phyloP scores from a whole-genome alignment of 164 flowering plant genomes.

The Saururus chinensis region DNA sequence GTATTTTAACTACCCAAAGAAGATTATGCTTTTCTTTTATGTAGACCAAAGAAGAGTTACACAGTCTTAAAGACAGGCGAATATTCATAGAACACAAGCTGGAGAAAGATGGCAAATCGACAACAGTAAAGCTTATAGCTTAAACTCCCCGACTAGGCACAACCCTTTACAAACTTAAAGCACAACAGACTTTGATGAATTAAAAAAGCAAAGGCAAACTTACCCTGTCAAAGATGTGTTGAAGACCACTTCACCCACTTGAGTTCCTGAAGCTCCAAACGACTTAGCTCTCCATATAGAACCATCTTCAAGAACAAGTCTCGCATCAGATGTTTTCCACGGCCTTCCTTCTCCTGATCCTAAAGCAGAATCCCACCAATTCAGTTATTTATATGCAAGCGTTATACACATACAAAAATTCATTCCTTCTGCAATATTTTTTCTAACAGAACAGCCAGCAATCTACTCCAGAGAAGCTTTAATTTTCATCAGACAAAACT shows the following conservation, averaged over 20 bases:
- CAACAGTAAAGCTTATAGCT: too few species aligned
- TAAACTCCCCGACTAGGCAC: too few species aligned
- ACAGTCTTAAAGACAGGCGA: too few species aligned
- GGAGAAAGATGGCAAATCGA: too few species aligned
- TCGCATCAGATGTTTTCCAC: conserved; percentile 10
- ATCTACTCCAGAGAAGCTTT: too few species aligned
- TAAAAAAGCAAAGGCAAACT: not conserved
- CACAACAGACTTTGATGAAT: not conserved
- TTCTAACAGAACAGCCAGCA: too few species aligned
- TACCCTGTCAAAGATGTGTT: conserved; percentile 16
- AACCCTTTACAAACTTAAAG: not conserved
- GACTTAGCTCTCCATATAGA: conserved; percentile 16
- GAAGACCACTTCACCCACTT: conserved; percentile 16
- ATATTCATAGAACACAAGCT: too few species aligned
- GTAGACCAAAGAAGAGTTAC: too few species aligned
- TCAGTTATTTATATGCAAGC: not conserved
- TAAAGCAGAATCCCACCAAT: not conserved
- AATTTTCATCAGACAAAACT: too few species aligned
- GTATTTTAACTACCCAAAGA: too few species aligned
- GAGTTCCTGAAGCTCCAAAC: conserved; percentile 15
- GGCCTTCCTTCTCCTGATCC: conserved; percentile 1
- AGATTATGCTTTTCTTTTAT: too few species aligned
- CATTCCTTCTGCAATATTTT: not conserved
- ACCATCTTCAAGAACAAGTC: conserved; percentile 19
- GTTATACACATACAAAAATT: not conserved